These are phyloP conservation scores for Juglanconis juglandina DNA, from an alignment of 2,329 filamentous ascomycete species.

Conservation along the genomic window DNA sequence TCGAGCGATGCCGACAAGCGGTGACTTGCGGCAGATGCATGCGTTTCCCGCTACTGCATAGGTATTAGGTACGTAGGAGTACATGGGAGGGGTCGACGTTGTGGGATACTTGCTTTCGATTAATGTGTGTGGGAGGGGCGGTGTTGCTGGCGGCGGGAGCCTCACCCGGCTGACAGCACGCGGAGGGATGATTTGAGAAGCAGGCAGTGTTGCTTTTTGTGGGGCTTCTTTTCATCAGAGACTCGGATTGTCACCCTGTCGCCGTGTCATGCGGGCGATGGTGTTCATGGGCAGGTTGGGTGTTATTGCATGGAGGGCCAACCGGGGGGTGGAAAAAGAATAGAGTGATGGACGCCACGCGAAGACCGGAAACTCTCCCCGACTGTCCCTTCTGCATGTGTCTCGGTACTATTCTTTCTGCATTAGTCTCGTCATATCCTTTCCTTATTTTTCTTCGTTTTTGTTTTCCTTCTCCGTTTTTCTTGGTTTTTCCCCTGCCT, in stretches of 20 bases:
- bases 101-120: not conserved
- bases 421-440: not conserved
- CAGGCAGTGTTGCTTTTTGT: not conserved
- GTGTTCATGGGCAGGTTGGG: no score
- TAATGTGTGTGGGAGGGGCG: not conserved
- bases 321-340: not conserved
- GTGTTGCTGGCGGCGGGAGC: not conserved
- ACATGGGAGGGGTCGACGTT: not conserved
- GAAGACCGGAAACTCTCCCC: not conserved
- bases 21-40: not conserved
- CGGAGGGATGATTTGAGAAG: not conserved
- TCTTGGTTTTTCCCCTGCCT: slow-evolving; percentile 25
- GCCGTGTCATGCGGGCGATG: no score
- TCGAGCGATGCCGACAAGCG: slow-evolving; percentile 4
- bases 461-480: not conserved
- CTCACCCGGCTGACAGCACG: not conserved
- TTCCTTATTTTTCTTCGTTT: not conserved
- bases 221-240: not conserved
- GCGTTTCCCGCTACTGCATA: not conserved
- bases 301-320: no score
- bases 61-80: no score
- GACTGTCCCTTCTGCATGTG: not conserved
- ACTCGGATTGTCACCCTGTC: no score
- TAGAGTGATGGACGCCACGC: not conserved
- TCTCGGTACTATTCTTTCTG: not conserved